phyloP scores from a whole-genome alignment of 345 rosid species.

The Aquilaria sinensis region DNA sequence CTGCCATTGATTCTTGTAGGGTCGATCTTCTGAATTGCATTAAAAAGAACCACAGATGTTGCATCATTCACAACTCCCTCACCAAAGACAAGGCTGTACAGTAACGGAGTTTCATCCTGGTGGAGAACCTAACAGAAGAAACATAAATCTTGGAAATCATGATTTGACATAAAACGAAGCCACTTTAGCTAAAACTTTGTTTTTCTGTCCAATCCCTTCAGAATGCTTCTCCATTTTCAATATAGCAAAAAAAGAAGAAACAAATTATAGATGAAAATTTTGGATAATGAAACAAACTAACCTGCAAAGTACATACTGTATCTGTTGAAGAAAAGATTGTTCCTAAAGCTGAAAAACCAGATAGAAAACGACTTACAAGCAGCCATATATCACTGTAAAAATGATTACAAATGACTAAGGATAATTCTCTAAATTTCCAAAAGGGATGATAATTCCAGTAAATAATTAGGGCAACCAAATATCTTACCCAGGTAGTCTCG shows the following conservation, averaged over 20 bases:
- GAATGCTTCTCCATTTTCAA: not conserved
- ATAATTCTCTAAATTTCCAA: no score
- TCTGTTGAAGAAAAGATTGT: conserved; percentile 90
- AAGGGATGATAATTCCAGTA: not conserved
- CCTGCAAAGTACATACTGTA: conserved; percentile 96
- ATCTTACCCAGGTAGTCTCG: conserved; percentile 70
- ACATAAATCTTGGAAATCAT: not conserved
- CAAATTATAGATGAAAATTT: conserved; percentile 1
- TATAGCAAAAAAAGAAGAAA: not conserved
- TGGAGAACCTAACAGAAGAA: conserved; percentile 52
- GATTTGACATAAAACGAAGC: no score
- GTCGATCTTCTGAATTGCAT: conserved; percentile 75
- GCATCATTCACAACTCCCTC: conserved; percentile 98
- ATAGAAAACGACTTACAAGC: not conserved
- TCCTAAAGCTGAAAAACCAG: conserved; percentile 59
- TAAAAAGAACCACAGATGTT: conserved; percentile 78
- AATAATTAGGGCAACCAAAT: not conserved
- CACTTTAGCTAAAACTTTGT: no score
- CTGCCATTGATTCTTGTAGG: conserved; percentile 34
- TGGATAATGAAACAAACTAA: conserved; percentile 14
- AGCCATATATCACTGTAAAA: not conserved
- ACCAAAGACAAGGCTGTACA: conserved; percentile 87
- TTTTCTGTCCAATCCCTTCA: not conserved
- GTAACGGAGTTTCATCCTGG: conserved; percentile 83
- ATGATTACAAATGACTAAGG: no score